Base-by-base conservation (phyloP, 2,329 filamentous ascomycete genomes). In the Monilinia fructicola region DNA sequence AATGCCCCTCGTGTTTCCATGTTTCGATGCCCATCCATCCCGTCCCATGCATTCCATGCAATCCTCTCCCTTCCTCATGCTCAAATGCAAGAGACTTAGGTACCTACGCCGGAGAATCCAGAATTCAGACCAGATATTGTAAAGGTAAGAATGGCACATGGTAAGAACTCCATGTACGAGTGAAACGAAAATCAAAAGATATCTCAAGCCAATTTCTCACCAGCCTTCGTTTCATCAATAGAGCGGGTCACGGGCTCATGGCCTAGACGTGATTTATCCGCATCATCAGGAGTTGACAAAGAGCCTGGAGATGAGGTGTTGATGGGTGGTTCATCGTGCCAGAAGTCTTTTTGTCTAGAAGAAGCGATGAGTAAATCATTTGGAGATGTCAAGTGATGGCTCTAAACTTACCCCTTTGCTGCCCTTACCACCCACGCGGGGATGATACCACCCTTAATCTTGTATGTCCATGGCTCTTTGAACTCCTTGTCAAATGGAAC, bases 391-490 rank as follows among this genome's bases (percentile, higher is more conserved):
- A 3, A 42, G 16, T 9, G 6, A 42, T 28, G 6, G 10, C 44
- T 21, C 6, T 7, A 50, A 63, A 63, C 48, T 54, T 23, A 54
- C 62, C 62, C 62, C 11, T 59, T 58, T 16, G 44, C 35, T 38
- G 52, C 79, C 44, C 91, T 84, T 66, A 82, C 80, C 63, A 92
- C 74, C 92, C 92, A 96, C 0, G 85, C 86, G 0, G 91, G 91
- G 31, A 93, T 78, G 63, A 94, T 78, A 1, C 91, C 91, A 26
- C 91, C 91, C 1, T 88, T 85, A 40, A 93, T 83, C 74, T 85
- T 87, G 81, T 87, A 94, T 0, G 90, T 90, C 92, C 92, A 96
- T 11, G 83, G 85, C 67, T 95, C 92, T 77, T 92, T 91, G 73
- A 89, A 81, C 10, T 90, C 83, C 78, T 92, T 90, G 78, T 93